Conservation (phyloP, 768 basidiomycete species). For the Melanogaster broomeanus region DNA sequence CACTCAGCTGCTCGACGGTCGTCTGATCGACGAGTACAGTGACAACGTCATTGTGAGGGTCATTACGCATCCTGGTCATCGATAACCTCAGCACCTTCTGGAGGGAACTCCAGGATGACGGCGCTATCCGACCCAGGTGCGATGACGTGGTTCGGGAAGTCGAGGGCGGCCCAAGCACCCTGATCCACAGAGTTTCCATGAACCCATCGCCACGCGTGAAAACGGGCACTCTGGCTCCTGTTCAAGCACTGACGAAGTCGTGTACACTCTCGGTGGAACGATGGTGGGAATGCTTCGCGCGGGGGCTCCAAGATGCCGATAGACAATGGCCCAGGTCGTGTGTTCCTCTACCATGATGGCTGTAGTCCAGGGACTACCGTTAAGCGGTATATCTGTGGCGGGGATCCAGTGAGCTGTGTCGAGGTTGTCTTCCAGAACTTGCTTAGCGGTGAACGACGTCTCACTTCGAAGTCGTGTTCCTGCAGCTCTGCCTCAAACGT, state of each 20-base stretch:
- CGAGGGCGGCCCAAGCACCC: constrained; percentile 38
- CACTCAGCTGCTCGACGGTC: constrained; percentile 11
- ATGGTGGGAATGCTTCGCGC: constrained; percentile 57
- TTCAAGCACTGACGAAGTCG: constrained; percentile 35
- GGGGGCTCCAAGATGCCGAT: constrained; percentile 65
- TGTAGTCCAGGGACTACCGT: constrained; percentile 28
- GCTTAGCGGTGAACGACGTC: constrained; percentile 21
- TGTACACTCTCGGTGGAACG: constrained; percentile 31
- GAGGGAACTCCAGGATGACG: constrained; percentile 9
- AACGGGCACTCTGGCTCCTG: constrained; percentile 42
- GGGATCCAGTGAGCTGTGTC: constrained; percentile 16
- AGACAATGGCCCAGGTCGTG: constrained; percentile 43
- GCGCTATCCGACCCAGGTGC: constrained; percentile 30
- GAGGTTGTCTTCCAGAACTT: constrained; percentile 33
- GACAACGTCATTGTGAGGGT: constrained; percentile 32
- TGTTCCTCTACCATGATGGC: constrained; percentile 22
- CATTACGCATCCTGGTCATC: constrained; percentile 33
- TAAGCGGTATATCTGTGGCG: constrained; percentile 15
- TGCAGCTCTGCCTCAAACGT: constrained; percentile 43
- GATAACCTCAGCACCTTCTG: neutral
- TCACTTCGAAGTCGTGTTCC: constrained; percentile 31
- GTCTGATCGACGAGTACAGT: constrained; percentile 29
- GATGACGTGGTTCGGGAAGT: constrained; percentile 37
- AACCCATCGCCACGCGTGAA: constrained; percentile 49
- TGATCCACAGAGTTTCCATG: constrained; percentile 43